Percentiles rank a stretch among this genome's conserved stretches.
Evolutionary conservation across 2,329 filamentous ascomycete genomes (phyloP).

Genomic region (Fusarium floridanum): DNA sequence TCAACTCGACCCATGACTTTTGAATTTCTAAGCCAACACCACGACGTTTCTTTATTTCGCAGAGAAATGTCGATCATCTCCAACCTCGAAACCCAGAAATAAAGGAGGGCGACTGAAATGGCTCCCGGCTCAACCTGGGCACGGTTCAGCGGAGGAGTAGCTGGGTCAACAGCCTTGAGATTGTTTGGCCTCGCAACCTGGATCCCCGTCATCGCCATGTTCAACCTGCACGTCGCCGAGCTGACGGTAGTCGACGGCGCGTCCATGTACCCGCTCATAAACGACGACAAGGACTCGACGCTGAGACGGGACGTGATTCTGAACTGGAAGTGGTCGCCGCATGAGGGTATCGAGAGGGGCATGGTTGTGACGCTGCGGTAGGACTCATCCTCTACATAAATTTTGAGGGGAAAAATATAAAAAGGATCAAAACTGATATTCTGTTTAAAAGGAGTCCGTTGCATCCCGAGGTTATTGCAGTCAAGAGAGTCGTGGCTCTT

Average conservation of each 20-base stretch:
- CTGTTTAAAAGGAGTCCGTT: slow-evolving; percentile 71
- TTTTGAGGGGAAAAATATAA: slow-evolving; percentile 4
- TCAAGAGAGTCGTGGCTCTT: slow-evolving; percentile 88
- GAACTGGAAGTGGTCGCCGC: slow-evolving; percentile 70
- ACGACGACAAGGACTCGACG: slow-evolving; percentile 72
- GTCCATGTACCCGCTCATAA: slow-evolving; percentile 85
- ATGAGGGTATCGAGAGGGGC: slow-evolving; percentile 72
- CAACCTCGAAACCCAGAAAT: slow-evolving; percentile 2
- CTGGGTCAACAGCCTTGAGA: slow-evolving; percentile 57
- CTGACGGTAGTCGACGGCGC: slow-evolving; percentile 68
- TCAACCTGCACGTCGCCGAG: slow-evolving; percentile 72
- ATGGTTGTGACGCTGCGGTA: slow-evolving; percentile 82
- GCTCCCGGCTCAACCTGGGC: slow-evolving; percentile 54
- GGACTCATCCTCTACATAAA: slow-evolving; percentile 29
- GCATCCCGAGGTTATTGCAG: slow-evolving; percentile 75
- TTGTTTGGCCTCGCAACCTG: slow-evolving; percentile 69
- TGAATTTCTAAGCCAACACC: slow-evolving; percentile 6
- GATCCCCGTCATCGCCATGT: slow-evolving; percentile 71
- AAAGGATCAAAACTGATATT: background rate
- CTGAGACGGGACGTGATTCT: slow-evolving; percentile 68
- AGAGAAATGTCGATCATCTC: slow-evolving; percentile 15
- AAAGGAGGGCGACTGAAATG: slow-evolving; percentile 46
- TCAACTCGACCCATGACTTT: slow-evolving; percentile 12
- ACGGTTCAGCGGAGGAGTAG: slow-evolving; percentile 45
- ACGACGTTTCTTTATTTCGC: slow-evolving; percentile 6